These are phyloP conservation scores for Ormosia semicastrata DNA, from an alignment of 306 rosid genomes.

Conservation along the genomic window DNA sequence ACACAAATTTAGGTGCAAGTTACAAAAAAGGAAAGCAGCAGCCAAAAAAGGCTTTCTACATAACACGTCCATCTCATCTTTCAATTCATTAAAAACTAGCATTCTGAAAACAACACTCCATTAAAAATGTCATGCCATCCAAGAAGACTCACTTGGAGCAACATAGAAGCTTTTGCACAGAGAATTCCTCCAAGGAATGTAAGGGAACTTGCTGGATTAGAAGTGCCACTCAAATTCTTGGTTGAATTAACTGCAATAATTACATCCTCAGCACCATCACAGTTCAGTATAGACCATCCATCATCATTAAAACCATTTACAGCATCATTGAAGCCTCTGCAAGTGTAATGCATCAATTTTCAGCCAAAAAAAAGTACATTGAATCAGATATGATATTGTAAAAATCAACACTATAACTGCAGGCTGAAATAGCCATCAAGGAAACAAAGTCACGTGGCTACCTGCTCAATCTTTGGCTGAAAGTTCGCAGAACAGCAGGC, in stretches of 20 bases:
- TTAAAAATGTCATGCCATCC: neutral
- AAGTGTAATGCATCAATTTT: slow-evolving; percentile 7
- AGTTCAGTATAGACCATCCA: slow-evolving; percentile 84
- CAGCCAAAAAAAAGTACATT: neutral
- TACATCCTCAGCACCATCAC: slow-evolving; percentile 91
- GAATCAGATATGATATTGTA: neutral
- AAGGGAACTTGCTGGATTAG: slow-evolving; percentile 71
- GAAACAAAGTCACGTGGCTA: slow-evolving; percentile 11
- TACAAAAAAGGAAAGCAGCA: neutral
- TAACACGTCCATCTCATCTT: neutral
- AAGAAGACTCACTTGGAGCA: slow-evolving; percentile 74
- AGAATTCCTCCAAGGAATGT: slow-evolving; percentile 86
- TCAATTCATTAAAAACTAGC: neutral
- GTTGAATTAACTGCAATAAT: slow-evolving; percentile 75
- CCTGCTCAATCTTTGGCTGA: slow-evolving; percentile 98
- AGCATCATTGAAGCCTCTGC: slow-evolving; percentile 94
- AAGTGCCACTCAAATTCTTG: slow-evolving; percentile 62
- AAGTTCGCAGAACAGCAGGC: slow-evolving; percentile 92
- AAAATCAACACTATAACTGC: neutral
- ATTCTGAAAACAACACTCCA: neutral
- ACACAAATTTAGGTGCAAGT: neutral
- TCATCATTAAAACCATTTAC: slow-evolving; percentile 96
- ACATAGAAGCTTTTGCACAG: slow-evolving; percentile 97
- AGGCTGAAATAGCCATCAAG: neutral
- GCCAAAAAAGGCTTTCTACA: neutral